A percentile compares a stretch with the other conserved stretches of the same genome.
Evolutionary conservation across 495 filamentous ascomycete species (phyloP).

Genomic region (Penicillium antarcticum): DNA sequence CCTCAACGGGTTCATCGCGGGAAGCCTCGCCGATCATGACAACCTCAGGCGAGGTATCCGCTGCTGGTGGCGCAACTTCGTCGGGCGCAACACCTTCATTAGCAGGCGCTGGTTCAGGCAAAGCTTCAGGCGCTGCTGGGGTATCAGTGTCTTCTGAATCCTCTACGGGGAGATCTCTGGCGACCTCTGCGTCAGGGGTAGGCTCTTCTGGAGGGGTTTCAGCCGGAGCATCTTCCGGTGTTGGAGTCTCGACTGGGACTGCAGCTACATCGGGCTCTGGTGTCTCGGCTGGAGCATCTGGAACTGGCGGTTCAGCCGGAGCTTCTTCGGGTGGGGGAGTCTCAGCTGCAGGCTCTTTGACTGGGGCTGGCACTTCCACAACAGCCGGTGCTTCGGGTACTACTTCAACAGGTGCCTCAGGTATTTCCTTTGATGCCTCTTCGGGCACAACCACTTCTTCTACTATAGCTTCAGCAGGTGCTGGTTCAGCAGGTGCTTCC

Average conservation of each 20-base stretch:
- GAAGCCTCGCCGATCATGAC: constrained; percentile 1
- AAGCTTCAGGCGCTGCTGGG: constrained; percentile 1
- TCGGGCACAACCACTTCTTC: constrained; percentile 11
- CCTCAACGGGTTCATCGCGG: constrained; percentile 8
- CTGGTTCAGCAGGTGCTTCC: neutral
- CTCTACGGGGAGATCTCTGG: constrained; percentile 14
- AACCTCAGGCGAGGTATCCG: neutral
- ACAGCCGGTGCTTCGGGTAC: constrained; percentile 1
- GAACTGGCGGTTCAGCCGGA: neutral
- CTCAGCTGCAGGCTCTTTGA: neutral
- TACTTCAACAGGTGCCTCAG: constrained; percentile 11
- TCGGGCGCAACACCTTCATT: constrained; percentile 10
- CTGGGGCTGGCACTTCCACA: constrained; percentile 7
- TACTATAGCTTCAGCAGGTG: constrained; percentile 1
- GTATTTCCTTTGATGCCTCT: no score
- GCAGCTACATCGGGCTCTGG: neutral
- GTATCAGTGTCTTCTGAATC: constrained; percentile 8
- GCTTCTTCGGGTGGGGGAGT: neutral
- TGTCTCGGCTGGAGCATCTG: constrained; percentile 3
- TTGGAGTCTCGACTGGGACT: constrained; percentile 1
- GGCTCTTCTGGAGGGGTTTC: constrained; percentile 11
- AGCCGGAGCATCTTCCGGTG: neutral
- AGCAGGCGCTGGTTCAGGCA: constrained; percentile 1
- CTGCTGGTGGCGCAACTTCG: constrained; percentile 9
- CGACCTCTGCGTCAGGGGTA: neutral